Evolutionary conservation across 1,284 basidiomycete genomes (phyloP), one percentile per base, ranked within the genome.

Genomic region (Puccinia triticina): DNA sequence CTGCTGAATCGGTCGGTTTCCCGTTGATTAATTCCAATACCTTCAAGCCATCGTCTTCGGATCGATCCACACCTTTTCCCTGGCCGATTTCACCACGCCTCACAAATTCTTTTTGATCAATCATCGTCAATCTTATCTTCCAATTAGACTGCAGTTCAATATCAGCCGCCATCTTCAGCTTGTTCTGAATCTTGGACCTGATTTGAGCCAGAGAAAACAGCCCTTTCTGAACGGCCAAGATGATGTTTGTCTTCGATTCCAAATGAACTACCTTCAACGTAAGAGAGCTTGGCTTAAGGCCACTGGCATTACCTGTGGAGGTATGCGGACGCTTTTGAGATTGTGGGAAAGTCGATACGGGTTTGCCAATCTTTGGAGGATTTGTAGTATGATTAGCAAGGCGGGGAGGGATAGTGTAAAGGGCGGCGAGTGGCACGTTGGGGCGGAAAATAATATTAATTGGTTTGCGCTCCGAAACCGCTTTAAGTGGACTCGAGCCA

Each of bases 161-260:
- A 1, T 77, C 75, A 2, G 32, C 75, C n/a, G 75, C 75, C 40
- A 77, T 14, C 18, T 34, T 32, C 16, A 77, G n/a, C 23, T 77
- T 77, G 29, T 66, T 66, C n/a, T 77, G 59, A 23, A 77, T 77
- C 34, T 77, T 77, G 2, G 59, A 32, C 21, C n/a, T 29, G 75
- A 77, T 77, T 66, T 77, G 59, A 16, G 37, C 32, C 0, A 77
- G 43, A 16, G 75, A 77, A 26, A 64, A 77, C 14, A 77, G 16
- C 1, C 75, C 75, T 37, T 46, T 64, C 34, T 77, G 75, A 23
- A 77, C 32, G 16, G 59, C 40, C 4, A 77, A 40, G 16, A 77
- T 77, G 57, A 77, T 77, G 59, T 77, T 77, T 29, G 75, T 77
- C 26, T 66, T 77, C 21, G 75, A 77, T 50, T 77, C 75, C 10